phyloP scores from a whole-genome alignment of 2,329 filamentous ascomycete species.

The Phyllosticta paracitricarpa region DNA sequence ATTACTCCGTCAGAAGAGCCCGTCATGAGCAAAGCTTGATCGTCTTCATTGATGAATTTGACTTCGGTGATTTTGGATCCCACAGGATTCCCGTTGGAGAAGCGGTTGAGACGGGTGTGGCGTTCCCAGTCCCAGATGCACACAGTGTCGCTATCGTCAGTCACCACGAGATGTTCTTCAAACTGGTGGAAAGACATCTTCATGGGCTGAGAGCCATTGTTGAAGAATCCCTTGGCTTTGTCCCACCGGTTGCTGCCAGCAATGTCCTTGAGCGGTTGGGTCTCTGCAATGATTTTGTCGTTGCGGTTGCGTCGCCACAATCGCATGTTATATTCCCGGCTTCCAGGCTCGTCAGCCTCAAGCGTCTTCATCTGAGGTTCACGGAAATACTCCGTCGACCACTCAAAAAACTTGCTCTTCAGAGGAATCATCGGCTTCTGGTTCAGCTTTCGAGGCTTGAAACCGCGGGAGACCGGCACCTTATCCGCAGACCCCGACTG shows the following conservation, averaged over 20 bases:
- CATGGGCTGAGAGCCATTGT: conserved; percentile 78
- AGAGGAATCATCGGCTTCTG: conserved; percentile 60
- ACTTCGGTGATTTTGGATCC: conserved; percentile 91
- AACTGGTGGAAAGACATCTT: conserved; percentile 98
- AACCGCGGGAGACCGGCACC: conserved; percentile 71
- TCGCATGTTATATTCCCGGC: conserved; percentile 89
- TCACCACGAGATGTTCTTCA: conserved; percentile 87
- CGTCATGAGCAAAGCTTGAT: conserved; percentile 87
- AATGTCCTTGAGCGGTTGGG: conserved; percentile 84
- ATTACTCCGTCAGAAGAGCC: conserved; percentile 93
- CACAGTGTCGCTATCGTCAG: conserved; percentile 85
- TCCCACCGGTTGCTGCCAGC: conserved; percentile 84
- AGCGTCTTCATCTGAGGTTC: conserved; percentile 97
- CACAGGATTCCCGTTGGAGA: conserved; percentile 87
- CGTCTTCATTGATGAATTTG: conserved; percentile 96
- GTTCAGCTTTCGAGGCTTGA: conserved; percentile 50
- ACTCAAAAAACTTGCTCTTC: conserved; percentile 77
- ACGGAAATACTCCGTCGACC: conserved; percentile 94
- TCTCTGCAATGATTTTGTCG: conserved; percentile 82
- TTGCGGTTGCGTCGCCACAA: conserved; percentile 89
- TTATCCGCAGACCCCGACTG: conserved; percentile 61
- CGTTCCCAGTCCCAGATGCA: conserved; percentile 87
- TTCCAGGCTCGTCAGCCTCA: conserved; percentile 92
- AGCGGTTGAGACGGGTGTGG: conserved; percentile 64
- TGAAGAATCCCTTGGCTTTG: conserved; percentile 69